Percentiles rank a stretch among this genome's conserved stretches.
Evolutionary conservation across 805 yeast genomes (phyloP).

Genomic region (Wickerhamomyces hampshirensis): DNA sequence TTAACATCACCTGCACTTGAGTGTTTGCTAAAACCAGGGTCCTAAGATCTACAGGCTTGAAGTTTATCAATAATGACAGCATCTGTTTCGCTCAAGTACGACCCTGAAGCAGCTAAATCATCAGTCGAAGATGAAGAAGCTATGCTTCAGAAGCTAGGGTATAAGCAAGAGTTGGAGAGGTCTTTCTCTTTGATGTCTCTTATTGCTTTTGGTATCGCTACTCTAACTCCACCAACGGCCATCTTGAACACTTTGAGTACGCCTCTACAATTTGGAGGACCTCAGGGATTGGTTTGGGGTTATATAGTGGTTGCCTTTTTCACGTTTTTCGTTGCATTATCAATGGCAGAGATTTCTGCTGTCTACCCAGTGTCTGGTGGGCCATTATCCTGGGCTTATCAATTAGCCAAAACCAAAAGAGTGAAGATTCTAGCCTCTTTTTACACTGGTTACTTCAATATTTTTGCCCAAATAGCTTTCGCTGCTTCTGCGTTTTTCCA

Average conservation of each 20-base stretch:
- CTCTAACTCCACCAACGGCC: constrained; percentile 24
- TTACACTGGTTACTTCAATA: constrained; percentile 27
- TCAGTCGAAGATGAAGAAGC: constrained; percentile 7
- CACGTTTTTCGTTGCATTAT: constrained; percentile 22
- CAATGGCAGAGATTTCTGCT: constrained; percentile 30
- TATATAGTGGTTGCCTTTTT: constrained; percentile 23
- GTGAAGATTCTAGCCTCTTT: constrained; percentile 26
- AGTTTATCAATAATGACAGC: too few relatives aligned
- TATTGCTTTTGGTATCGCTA: constrained; percentile 23
- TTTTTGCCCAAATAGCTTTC: constrained; percentile 25
- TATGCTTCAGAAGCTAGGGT: constrained; percentile 21
- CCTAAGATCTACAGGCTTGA: too few relatives aligned
- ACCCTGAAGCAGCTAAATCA: constrained; percentile 7
- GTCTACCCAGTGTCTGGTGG: constrained; percentile 32
- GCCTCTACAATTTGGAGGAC: constrained; percentile 23
- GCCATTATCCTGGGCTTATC: constrained; percentile 32
- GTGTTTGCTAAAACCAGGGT: too few relatives aligned
- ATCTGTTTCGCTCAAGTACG: background rate
- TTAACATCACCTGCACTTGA: too few relatives aligned
- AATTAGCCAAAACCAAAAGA: constrained; percentile 22
- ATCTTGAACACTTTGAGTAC: constrained; percentile 22
- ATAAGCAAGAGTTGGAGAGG: constrained; percentile 24
- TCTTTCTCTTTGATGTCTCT: constrained; percentile 20
- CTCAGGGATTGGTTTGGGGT: constrained; percentile 25
- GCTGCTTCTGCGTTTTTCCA: constrained; percentile 24